These are phyloP conservation scores for Pleurotus eryngii DNA, from an alignment of 768 basidiomycete genomes.

Conservation along the genomic window DNA sequence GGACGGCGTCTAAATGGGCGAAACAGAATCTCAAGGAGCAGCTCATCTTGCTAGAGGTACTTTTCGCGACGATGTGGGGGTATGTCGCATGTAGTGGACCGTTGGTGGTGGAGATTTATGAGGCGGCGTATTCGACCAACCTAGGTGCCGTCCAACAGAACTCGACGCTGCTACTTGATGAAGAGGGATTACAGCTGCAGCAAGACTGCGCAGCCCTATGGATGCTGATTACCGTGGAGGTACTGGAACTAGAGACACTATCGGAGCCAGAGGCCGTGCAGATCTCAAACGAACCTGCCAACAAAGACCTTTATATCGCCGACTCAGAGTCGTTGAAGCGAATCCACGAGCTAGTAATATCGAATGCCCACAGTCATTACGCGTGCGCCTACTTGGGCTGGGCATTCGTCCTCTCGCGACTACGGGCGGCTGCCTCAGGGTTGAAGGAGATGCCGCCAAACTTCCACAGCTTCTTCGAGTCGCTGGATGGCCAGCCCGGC, in stretches of 20 bases:
- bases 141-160: conserved; percentile 66
- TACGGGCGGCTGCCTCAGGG: conserved; percentile 44
- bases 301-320: conserved; percentile 53
- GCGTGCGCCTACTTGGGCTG: conserved; percentile 76
- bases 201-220: conserved; percentile 72
- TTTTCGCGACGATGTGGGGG: conserved; percentile 89
- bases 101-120: conserved; percentile 59
- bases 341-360: conserved; percentile 65
- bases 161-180: conserved; percentile 65
- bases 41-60: conserved; percentile 74
- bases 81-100: conserved; percentile 63
- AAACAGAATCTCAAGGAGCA: conserved; percentile 80
- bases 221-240: conserved; percentile 77
- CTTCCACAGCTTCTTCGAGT: conserved; percentile 55
- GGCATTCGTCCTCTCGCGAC: conserved; percentile 75
- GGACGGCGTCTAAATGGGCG: conserved; percentile 60
- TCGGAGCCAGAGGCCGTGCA: conserved; percentile 51
- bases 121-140: conserved; percentile 59
- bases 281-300: conserved; percentile 44
- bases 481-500: conserved; percentile 32
- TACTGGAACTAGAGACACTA: conserved; percentile 74
- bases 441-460: conserved; percentile 49
- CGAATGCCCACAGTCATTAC: conserved; percentile 60
- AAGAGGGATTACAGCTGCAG: conserved; percentile 62
- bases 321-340: conserved; percentile 60